Base-by-base conservation (phyloP, 345 rosid species). In the Eucalyptus caleyi region DNA sequence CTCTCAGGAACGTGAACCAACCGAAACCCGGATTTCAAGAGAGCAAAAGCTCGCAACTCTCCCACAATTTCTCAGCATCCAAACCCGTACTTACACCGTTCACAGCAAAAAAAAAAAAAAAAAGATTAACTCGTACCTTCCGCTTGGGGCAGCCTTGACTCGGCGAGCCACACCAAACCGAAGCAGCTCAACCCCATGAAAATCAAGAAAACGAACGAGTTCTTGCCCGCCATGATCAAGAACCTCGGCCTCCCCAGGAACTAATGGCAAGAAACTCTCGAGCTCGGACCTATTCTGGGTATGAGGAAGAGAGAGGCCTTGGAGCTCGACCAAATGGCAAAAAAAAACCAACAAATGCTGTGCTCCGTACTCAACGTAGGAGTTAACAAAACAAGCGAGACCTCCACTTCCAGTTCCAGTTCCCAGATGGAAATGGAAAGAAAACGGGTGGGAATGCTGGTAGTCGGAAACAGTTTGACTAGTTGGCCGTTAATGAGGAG, bases 121-220 rank as follows among this genome's bases (percentile, higher is more conserved):
- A 82, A 37, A 37, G 42, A 2, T 87, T 34, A 49, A 50, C 32
- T 50, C 47, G 26, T 62, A 93, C 95, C 95, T 62, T 94, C 95
- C 87, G 91, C 91, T 87, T 91, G 93, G 81, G 93, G 91, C 88
- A 94, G 87, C 86, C 24, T 89, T 21, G 92, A 91, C 87, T 87
- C 93, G 87, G 88, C 92, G 85, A 86, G 45, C 87, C 89, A 45
- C 34, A 50, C 85, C 49, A 50, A 50, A 50, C 65, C 44, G 42
- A 87, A 90, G 88, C 88, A 91, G 88, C 82, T 87, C 86, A 90
- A 32, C 49, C 87, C 83, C 49, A 87, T 7, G 26, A 87, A 87
- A 49, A 87, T 65, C 82, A 87, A 37, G 82, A 21, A 65, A 60
- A 77, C 30, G 83, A 77, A 37, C 83, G 24, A 37, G 47, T 21